Conservation (phyloP, 108 stramenopile species). For the Licmophora abbreviata region DNA sequence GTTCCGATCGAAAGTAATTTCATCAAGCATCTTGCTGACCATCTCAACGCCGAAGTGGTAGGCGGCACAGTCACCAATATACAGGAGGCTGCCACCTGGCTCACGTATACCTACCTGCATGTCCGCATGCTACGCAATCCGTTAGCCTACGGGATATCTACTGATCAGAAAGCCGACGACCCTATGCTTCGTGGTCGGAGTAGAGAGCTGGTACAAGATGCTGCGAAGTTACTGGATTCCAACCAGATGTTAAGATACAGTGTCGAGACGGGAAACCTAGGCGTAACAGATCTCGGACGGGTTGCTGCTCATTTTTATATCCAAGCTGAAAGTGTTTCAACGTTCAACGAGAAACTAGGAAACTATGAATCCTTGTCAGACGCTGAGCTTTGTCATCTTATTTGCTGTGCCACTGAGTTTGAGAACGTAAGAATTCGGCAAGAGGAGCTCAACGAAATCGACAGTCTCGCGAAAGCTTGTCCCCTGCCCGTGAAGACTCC, state of each 20-base stretch:
- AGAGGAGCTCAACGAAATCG: constrained; percentile 89
- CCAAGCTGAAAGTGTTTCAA: constrained; percentile 86
- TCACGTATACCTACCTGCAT: constrained; percentile 95
- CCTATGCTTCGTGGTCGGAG: constrained; percentile 52
- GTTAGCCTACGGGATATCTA: constrained; percentile 87
- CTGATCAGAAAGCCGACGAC: constrained; percentile 65
- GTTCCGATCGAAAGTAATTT: constrained; percentile 94
- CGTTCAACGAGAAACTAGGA: constrained; percentile 82
- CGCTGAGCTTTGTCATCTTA: constrained; percentile 67
- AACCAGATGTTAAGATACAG: constrained; percentile 87
- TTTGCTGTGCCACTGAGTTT: constrained; percentile 94
- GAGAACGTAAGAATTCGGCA: constrained; percentile 90
- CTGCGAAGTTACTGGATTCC: constrained; percentile 77
- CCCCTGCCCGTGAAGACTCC: constrained; percentile 51
- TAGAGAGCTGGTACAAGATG: constrained; percentile 70
- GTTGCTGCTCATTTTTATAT: constrained; percentile 99
- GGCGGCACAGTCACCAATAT: constrained; percentile 88
- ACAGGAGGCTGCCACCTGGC: constrained; percentile 90
- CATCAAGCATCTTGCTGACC: constrained; percentile 93
- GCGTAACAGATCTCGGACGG: constrained; percentile 89
- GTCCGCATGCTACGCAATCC: constrained; percentile 94
- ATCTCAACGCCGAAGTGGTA: constrained; percentile 97
- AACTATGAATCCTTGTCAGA: constrained; percentile 50
- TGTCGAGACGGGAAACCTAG: constrained; percentile 77
- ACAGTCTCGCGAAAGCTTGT: constrained; percentile 46